Evolutionary conservation across 1,139 yeast species (phyloP), one percentile per base, ranked within the genome.

Genomic region (Candida sanyaensis): DNA sequence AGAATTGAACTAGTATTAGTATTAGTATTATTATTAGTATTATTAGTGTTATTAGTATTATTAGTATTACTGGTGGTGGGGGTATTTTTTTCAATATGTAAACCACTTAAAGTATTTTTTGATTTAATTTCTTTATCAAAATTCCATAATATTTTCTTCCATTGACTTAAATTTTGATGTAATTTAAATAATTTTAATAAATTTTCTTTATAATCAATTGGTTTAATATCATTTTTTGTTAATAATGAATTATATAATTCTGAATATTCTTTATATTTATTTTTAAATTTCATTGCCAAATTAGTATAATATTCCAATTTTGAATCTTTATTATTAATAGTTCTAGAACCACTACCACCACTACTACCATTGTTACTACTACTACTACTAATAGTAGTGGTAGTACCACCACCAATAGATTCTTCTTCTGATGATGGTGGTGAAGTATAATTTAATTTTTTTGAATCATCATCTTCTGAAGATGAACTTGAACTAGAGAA

Each of bases 211-310:
- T 41, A 41, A 41, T 32, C 33, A 2, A 31, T 21, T 17, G 54
- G 52, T 21, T 46, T 45, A 45, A 51, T 51, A 24, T 55, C 59
- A 29, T 46, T 41, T 11, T 55, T 46, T 39, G 46, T 49, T 28
- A 39, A 30, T 42, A 71, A 53, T 21, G 51, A 43, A 27, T 54
- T 55, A 58, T 75, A 73, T 32, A 75, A 57, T 6, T 52, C 45
- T 44, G 68, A 70, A 56, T 75, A 75, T 52, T 75, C 78, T 43
- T 64, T 61, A 56, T 75, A 75, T 56, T 67, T 68, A 45, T 50
- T 38, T 45, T 65, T 65, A 58, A 75, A 75, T 55, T 72, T 73
- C 12, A 52, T 51, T 3, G 75, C 75, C 44, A 75, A 61, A 47
- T 59, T 65, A 27, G 57, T 50, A 45, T 64, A 64, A 48, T 63